Percentiles rank a stretch among this genome's conserved stretches.
These are phyloP conservation scores for Pleurostoma richardsiae DNA, from an alignment of 2,329 filamentous ascomycete species.

Conservation along the genomic window DNA sequence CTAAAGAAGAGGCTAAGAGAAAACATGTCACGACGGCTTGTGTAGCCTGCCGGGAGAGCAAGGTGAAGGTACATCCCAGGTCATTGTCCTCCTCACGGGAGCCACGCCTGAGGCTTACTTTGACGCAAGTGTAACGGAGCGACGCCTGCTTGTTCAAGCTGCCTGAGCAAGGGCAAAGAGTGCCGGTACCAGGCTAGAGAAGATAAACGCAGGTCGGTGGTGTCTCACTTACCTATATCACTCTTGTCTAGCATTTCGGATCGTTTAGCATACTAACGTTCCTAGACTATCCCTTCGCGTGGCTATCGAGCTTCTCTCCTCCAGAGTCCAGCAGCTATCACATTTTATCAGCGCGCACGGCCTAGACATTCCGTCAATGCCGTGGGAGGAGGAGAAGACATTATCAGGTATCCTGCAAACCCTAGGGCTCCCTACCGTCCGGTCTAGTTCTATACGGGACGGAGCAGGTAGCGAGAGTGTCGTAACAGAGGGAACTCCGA, in stretches of 20 bases:
- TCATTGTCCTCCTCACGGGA: background rate
- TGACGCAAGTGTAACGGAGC: conserved; percentile 9
- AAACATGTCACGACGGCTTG: conserved; percentile 13
- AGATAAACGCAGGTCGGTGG: conserved; percentile 21
- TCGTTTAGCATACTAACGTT: background rate
- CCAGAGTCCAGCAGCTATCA: conserved; percentile 9
- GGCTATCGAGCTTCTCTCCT: conserved; percentile 15
- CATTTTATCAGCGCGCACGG: conserved; percentile 14
- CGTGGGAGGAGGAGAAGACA: conserved; percentile 2
- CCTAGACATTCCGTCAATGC: conserved; percentile 5
- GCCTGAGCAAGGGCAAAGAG: conserved; percentile 14
- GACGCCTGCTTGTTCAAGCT: conserved; percentile 13
- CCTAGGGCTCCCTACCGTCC: background rate
- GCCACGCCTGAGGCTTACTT: background rate
- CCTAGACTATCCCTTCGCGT: conserved; percentile 15
- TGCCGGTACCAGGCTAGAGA: conserved; percentile 17
- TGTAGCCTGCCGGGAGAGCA: conserved; percentile 27
- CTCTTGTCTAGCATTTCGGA: background rate
- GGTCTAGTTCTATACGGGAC: background rate
- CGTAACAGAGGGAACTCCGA: background rate
- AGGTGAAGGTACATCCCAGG: conserved; percentile 26
- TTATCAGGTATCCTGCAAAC: conserved; percentile 3
- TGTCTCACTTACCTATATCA: background rate
- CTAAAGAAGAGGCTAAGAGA: background rate
- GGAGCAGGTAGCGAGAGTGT: background rate